phyloP scores from a whole-genome alignment of 805 yeast species.

The Hanseniaspora jakobsenii region DNA sequence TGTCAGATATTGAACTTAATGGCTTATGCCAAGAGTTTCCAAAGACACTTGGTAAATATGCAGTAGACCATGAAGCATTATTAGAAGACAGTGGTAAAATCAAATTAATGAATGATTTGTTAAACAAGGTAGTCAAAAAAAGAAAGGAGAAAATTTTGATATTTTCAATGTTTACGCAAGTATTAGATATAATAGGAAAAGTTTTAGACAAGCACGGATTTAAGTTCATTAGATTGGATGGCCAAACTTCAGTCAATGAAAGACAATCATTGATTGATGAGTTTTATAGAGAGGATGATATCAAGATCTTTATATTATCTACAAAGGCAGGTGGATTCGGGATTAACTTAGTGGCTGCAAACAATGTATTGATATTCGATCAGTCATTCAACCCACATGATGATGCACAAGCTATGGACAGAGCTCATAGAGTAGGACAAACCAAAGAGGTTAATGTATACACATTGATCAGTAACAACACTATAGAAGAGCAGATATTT shows the following conservation, averaged over 20 bases:
- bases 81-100: constrained; percentile 67
- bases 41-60: constrained; percentile 42
- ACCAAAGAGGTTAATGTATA: constrained; percentile 68
- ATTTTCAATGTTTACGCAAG: constrained; percentile 87
- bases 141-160: constrained; percentile 58
- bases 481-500: constrained; percentile 83
- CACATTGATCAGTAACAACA: constrained; percentile 55
- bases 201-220: constrained; percentile 53
- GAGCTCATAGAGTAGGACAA: constrained; percentile 97
- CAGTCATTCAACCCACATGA: constrained; percentile 96
- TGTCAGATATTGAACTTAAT: constrained; percentile 85
- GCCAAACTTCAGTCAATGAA: constrained; percentile 84
- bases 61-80: constrained; percentile 44
- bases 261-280: constrained; percentile 86
- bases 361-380: constrained; percentile 80
- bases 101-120: constrained; percentile 39
- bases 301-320: constrained; percentile 77
- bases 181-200: constrained; percentile 73
- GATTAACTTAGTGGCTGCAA: constrained; percentile 90
- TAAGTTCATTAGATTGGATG: constrained; percentile 77
- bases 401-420: constrained; percentile 95
- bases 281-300: constrained; percentile 66
- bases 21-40: constrained; percentile 63
- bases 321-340: constrained; percentile 99
- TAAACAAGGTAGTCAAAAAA: constrained; percentile 41